A percentile compares a stretch with the other conserved stretches of the same genome.
These are phyloP conservation scores for Echeveria elegans DNA, from an alignment of 164 flowering plant genomes.

Conservation along the genomic window DNA sequence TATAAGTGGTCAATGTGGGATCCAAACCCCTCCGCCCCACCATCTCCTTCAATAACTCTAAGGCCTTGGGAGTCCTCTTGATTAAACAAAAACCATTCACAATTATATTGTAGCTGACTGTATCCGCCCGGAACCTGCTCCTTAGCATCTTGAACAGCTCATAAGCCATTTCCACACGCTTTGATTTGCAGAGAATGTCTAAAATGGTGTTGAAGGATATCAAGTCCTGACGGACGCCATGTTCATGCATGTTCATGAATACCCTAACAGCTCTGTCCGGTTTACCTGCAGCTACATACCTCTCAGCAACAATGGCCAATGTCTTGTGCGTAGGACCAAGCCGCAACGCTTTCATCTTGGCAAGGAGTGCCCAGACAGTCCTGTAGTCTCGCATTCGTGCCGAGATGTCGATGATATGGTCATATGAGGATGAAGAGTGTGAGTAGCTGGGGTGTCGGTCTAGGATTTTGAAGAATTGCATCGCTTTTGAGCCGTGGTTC, in stretches of 20 bases:
- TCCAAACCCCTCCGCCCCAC: conserved; percentile 61
- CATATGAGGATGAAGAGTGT: conserved; percentile 52
- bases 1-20: conserved; percentile 55
- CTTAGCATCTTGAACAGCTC: conserved; percentile 44
- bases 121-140: conserved; percentile 54
- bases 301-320: conserved; percentile 64
- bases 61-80: conserved; percentile 54
- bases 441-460: conserved; percentile 38
- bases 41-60: conserved; percentile 76
- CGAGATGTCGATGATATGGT: conserved; percentile 73
- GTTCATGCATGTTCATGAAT: conserved; percentile 69
- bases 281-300: conserved; percentile 60
- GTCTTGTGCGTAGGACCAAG: conserved; percentile 59
- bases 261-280: conserved; percentile 63
- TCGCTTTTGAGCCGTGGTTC: conserved; percentile 84
- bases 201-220: conserved; percentile 64
- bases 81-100: conserved; percentile 85
- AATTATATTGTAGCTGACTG: conserved; percentile 61
- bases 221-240: conserved; percentile 65
- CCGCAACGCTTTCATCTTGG: conserved; percentile 41
- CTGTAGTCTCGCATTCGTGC: conserved; percentile 61
- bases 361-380: conserved; percentile 46
- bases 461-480: conserved; percentile 52
- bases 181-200: conserved; percentile 62
- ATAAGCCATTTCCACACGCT: conserved; percentile 59